Evolutionary conservation across 805 yeast species (phyloP).

Genomic region (Candida nanaspora): DNA sequence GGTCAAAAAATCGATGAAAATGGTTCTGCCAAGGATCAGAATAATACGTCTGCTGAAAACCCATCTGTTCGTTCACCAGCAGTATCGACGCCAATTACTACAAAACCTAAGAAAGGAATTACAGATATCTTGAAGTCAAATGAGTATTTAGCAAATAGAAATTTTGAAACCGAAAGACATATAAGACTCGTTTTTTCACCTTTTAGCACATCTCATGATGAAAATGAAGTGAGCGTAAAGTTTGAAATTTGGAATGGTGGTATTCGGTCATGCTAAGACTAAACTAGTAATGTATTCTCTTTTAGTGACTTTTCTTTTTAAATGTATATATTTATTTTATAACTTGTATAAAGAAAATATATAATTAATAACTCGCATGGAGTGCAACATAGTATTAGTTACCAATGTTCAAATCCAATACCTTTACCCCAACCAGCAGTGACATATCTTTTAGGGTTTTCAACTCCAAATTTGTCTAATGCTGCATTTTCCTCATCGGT

Average conservation of each 20-base stretch:
- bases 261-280: constrained; percentile 15
- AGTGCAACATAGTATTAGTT: too few species aligned
- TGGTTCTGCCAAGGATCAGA: too few species aligned
- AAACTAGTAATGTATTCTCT: too few species aligned
- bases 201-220: constrained; percentile 7
- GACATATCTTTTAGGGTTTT: constrained; percentile 25
- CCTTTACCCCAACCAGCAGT: constrained; percentile 23
- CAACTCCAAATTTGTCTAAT: constrained; percentile 23
- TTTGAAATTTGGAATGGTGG: constrained; percentile 34
- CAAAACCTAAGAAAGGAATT: constrained; percentile 7
- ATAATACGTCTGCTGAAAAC: too few species aligned
- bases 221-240: constrained; percentile 9
- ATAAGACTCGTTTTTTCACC: constrained; percentile 25
- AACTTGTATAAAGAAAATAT: too few species aligned
- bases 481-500: constrained; percentile 28
- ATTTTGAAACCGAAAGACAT: constrained; percentile 23
- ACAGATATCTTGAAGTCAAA: constrained; percentile 19
- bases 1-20: neutral
- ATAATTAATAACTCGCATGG: too few species aligned
- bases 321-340: neutral
- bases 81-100: neutral
- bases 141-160: constrained; percentile 23
- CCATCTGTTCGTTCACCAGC: neutral
- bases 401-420: too few species aligned
- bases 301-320: too few species aligned